phyloP scores from a whole-genome alignment of 2,329 filamentous ascomycete genomes.

The Trichophyton simii region DNA sequence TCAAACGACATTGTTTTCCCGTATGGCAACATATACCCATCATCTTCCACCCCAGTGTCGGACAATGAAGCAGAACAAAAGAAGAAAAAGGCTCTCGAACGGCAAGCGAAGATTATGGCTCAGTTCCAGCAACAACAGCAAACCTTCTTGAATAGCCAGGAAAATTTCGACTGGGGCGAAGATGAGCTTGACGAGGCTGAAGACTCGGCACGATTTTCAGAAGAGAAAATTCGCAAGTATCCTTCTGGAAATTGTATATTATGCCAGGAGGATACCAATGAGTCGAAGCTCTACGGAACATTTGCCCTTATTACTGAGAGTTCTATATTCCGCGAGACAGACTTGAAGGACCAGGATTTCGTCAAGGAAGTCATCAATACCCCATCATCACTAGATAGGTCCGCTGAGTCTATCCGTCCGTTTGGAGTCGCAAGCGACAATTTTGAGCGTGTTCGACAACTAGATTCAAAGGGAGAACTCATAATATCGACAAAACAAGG shows the following conservation, averaged over 20 bases:
- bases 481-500: slow-evolving; percentile 65
- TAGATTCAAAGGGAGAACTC: slow-evolving; percentile 58
- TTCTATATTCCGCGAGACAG: slow-evolving; percentile 72
- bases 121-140: slow-evolving; percentile 97
- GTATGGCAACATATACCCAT: slow-evolving; percentile 67
- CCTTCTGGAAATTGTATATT: slow-evolving; percentile 87
- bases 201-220: slow-evolving; percentile 35
- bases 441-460: slow-evolving; percentile 59
- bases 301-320: slow-evolving; percentile 85
- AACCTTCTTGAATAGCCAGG: slow-evolving; percentile 81
- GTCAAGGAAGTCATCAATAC: slow-evolving; percentile 70
- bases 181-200: slow-evolving; percentile 44
- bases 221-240: slow-evolving; percentile 76
- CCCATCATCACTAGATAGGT: slow-evolving; percentile 70
- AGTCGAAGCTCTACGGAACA: slow-evolving; percentile 77
- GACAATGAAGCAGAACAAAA: slow-evolving; percentile 56
- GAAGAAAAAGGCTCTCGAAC: slow-evolving; percentile 79
- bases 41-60: slow-evolving; percentile 59
- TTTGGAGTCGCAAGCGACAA: slow-evolving; percentile 90
- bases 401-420: slow-evolving; percentile 68
- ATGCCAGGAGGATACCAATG: slow-evolving; percentile 91
- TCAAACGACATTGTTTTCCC: slow-evolving; percentile 49
- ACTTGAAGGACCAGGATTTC: slow-evolving; percentile 68
- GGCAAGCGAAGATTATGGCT: slow-evolving; percentile 90
- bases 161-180: slow-evolving; percentile 77